Base-by-base conservation (phyloP, 257 asterid species). In the Paulownia fortunei region DNA sequence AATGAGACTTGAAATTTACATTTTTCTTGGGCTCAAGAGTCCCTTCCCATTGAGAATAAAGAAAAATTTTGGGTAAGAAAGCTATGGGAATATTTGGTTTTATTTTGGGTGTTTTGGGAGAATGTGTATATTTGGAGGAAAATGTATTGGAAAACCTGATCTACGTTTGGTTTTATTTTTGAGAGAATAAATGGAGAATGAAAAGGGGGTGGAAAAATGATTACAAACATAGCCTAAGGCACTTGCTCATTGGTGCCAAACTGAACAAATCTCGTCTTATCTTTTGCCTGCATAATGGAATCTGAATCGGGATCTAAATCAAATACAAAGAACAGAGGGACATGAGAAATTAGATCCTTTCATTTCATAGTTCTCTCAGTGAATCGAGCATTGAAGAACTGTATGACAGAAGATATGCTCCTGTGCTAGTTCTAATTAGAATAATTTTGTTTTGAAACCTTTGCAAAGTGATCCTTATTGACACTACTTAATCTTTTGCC, bases 401-500 rank as follows among this genome's bases (percentile, higher is more conserved):
- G 51, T 26, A 16, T 27, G 32, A 32, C 9, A 15, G 12, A 26
- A 30, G 24, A n/a, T 30, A 46, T 21, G 49, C 24, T 11, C 0
- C 41, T 6, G 2, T 37, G 37, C 11, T 55, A 19, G 44, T 76
- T 42, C 15, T 12, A 5, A 8, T 19, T 18, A 41, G 6, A 30
- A 27, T 74, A 21, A 47, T 46, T 49, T 63, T 64, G 36, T 47
- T 46, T 23, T 79, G 34, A 61, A 46, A 44, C 54, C 69, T 46
- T 61, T 37, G 67, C 67, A 46, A 59, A 34, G 15, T 9, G 10
- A 42, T 54, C 51, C 18, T 39, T 34, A 41, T 19, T 55, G 5
- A 19, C 5, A 18, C 41, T 49, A 26, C 16, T 49, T 26, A 1
- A 18, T 56, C 1, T n/a, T 55, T 61, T 42, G 63, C 59, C 36